Evolutionary conservation across 2,329 filamentous ascomycete species (phyloP).

Genomic region (Trichophyton benhamiae): DNA sequence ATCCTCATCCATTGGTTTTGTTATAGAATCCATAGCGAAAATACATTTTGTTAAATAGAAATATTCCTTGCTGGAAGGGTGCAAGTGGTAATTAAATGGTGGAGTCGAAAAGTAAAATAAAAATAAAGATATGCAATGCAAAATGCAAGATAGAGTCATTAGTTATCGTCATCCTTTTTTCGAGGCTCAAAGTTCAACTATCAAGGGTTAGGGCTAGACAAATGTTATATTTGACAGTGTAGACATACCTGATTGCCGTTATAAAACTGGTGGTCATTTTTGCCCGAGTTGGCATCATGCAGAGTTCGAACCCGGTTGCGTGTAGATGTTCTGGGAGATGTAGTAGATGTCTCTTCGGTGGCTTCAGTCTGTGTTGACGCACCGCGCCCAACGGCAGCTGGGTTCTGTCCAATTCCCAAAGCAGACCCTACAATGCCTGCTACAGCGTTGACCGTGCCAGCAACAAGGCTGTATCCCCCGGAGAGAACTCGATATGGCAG

Average conservation of each 20-base stretch:
- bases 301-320: slow-evolving; percentile 40
- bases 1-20: not conserved
- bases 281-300: slow-evolving; percentile 42
- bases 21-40: not conserved
- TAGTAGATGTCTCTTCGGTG: slow-evolving; percentile 5
- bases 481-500: slow-evolving; percentile 33
- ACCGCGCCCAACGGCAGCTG: slow-evolving; percentile 6
- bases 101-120: not conserved
- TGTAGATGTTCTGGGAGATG: slow-evolving; percentile 5
- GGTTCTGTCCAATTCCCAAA: slow-evolving; percentile 29
- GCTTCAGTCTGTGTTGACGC: not conserved
- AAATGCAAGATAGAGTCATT: not conserved
- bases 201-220: not conserved
- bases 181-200: slow-evolving; percentile 59
- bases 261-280: slow-evolving; percentile 60
- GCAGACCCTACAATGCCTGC: slow-evolving; percentile 33
- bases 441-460: slow-evolving; percentile 32
- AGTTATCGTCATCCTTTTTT: slow-evolving; percentile 45
- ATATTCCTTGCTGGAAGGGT: not conserved
- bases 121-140: not conserved
- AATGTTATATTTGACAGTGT: slow-evolving; percentile 5
- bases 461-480: slow-evolving; percentile 31
- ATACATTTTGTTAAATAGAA: not conserved
- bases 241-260: slow-evolving; percentile 76
- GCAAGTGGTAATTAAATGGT: not conserved